These are phyloP conservation scores for Carex pumila DNA, from an alignment of 176 grass and related monocot genomes.

Conservation along the genomic window DNA sequence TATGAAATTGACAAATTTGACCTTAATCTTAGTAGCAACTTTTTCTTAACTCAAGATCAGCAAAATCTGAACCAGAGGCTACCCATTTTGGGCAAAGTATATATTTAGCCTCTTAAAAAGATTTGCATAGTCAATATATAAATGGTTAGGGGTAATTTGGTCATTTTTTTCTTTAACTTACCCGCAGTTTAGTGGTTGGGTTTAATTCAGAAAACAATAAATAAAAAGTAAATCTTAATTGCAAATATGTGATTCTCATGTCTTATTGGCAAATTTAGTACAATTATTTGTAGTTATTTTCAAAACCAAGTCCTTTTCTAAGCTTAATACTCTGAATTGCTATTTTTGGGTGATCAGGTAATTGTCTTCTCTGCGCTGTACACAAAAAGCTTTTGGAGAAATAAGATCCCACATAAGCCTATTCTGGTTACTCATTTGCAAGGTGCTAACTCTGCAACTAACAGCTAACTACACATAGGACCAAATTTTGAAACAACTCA, in stretches of 20 bases:
- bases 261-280: not conserved
- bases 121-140: not conserved
- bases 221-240: not conserved
- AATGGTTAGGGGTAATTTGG: not conserved
- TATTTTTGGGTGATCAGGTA: slow-evolving; percentile 30
- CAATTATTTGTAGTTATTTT: not conserved
- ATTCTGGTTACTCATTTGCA: slow-evolving; percentile 11
- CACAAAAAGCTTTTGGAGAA: slow-evolving; percentile 62
- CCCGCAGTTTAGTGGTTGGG: not conserved
- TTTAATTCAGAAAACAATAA: not conserved
- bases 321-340: not conserved
- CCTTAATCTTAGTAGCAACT: not conserved
- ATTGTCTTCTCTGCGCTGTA: slow-evolving; percentile 79
- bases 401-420: slow-evolving; percentile 21
- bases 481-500: slow-evolving; percentile 8
- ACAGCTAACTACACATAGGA: not conserved
- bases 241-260: not conserved
- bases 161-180: not conserved
- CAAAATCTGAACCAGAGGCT: not conserved
- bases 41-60: not conserved
- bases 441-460: slow-evolving; percentile 8
- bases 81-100: not conserved
- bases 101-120: not conserved
- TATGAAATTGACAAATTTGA: not conserved
- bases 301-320: not conserved